These are phyloP conservation scores for Candida coquimbonensis DNA, from an alignment of 805 yeast genomes.

Conservation along the genomic window DNA sequence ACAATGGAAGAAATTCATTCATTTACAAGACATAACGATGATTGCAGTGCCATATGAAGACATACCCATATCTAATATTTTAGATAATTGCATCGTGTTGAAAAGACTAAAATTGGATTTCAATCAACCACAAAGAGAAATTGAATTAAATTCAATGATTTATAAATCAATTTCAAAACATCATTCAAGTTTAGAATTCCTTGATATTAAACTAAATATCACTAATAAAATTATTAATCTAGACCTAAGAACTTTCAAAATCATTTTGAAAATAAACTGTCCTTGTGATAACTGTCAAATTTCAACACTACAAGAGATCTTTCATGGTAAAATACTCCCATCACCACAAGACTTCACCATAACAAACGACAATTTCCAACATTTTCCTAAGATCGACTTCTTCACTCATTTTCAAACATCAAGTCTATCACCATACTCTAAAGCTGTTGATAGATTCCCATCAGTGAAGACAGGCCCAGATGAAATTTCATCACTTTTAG, in stretches of 20 bases:
- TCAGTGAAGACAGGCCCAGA: constrained; percentile 36
- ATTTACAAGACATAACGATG: constrained; percentile 32
- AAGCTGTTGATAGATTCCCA: constrained; percentile 36
- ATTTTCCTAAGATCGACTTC: constrained; percentile 28
- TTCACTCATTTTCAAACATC: constrained; percentile 29
- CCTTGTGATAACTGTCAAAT: constrained; percentile 16
- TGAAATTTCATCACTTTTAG: constrained; percentile 25
- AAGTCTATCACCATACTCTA: constrained; percentile 34
- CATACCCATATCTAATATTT: constrained; percentile 25
- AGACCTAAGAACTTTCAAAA: constrained; percentile 12
- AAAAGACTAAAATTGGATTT: constrained; percentile 36
- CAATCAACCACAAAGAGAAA: constrained; percentile 26
- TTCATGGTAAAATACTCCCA: constrained; percentile 28
- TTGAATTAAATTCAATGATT: constrained; percentile 27
- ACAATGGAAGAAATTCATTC: constrained; percentile 30
- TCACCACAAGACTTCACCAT: constrained; percentile 23
- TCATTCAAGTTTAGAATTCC: constrained; percentile 28
- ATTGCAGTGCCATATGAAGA: constrained; percentile 30
- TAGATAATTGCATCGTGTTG: constrained; percentile 25
- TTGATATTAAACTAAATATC: constrained; percentile 30
- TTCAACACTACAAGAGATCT: constrained; percentile 24
- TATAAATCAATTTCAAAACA: constrained; percentile 28
- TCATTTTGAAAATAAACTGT: constrained; percentile 14
- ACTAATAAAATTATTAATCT: constrained; percentile 12
- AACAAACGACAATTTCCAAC: constrained; percentile 21